Evolutionary conservation across 108 stramenopile species (phyloP).

Genomic region (Fragilariopsis cylindrus): DNA sequence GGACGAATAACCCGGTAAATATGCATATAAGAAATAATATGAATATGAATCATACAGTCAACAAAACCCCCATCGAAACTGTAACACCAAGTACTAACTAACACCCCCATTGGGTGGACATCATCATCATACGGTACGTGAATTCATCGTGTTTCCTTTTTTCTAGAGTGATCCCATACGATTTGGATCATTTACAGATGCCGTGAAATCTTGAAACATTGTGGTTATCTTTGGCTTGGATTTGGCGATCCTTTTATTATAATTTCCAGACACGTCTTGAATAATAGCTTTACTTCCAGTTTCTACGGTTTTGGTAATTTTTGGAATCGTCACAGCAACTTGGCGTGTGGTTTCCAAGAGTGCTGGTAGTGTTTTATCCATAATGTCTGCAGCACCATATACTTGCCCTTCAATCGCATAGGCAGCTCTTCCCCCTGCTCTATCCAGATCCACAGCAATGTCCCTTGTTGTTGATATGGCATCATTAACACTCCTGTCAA

Average conservation of each 20-base stretch:
- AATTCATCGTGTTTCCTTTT: too few species aligned
- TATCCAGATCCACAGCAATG: constrained; percentile 4
- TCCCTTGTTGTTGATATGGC: constrained; percentile 3
- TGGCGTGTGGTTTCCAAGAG: constrained; percentile 1
- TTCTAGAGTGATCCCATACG: neutral
- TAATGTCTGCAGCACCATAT: neutral
- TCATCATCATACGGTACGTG: too few species aligned
- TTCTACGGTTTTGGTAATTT: neutral
- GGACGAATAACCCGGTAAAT: too few species aligned
- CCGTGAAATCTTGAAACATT: constrained; percentile 1
- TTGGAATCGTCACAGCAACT: neutral
- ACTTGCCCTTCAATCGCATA: constrained; percentile 10
- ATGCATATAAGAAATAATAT: too few species aligned
- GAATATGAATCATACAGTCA: too few species aligned
- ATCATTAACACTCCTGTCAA: neutral
- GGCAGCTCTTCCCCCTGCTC: constrained; percentile 1
- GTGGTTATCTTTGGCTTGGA: neutral
- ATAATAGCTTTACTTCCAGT: neutral
- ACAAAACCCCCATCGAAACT: too few species aligned
- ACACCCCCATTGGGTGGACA: too few species aligned
- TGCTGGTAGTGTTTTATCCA: neutral
- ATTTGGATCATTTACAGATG: constrained; percentile 10
- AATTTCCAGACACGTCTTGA: constrained; percentile 1
- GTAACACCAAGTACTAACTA: too few species aligned
- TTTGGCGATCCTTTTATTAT: constrained; percentile 1